phyloP scores from a whole-genome alignment of 1,139 yeast species.

The Lodderomyces beijingensis region DNA sequence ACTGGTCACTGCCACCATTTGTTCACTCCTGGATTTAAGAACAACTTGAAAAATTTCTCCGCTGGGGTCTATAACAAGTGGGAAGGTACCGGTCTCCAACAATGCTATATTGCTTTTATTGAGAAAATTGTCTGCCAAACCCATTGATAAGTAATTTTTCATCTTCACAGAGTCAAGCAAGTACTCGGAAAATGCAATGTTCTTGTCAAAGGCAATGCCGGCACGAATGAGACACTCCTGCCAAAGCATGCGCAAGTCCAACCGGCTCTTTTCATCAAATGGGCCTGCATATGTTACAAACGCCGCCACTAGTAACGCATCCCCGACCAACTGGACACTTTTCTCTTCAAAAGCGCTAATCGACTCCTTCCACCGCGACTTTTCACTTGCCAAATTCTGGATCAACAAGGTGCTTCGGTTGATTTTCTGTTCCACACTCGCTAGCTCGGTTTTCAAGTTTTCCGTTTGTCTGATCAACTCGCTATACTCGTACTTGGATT shows the following conservation, averaged over 20 bases:
- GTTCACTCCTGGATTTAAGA: conserved; percentile 22
- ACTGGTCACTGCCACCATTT: conserved; percentile 55
- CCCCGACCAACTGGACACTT: conserved; percentile 55
- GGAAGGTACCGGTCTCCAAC: conserved; percentile 36
- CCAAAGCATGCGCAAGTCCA: conserved; percentile 38
- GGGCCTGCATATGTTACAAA: conserved; percentile 59
- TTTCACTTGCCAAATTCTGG: conserved; percentile 62
- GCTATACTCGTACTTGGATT: conserved; percentile 67
- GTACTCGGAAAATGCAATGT: conserved; percentile 29
- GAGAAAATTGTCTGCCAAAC: conserved; percentile 55
- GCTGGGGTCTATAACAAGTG: conserved; percentile 74
- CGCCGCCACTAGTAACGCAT: conserved; percentile 60
- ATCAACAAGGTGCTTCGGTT: conserved; percentile 59
- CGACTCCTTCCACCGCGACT: conserved; percentile 69
- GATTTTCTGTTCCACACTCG: conserved; percentile 56
- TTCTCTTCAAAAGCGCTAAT: conserved; percentile 47
- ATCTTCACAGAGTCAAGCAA: conserved; percentile 37
- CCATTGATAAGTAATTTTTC: conserved; percentile 49
- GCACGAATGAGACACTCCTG: conserved; percentile 28
- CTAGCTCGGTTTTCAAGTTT: conserved; percentile 67
- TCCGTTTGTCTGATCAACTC: conserved; percentile 74
- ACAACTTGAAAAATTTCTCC: conserved; percentile 44
- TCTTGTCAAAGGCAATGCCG: conserved; percentile 40
- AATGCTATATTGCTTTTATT: conserved; percentile 68
- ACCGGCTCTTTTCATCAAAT: conserved; percentile 52